Conservation (phyloP, 495 filamentous ascomycete species). For the Penicillium mononematosum region DNA sequence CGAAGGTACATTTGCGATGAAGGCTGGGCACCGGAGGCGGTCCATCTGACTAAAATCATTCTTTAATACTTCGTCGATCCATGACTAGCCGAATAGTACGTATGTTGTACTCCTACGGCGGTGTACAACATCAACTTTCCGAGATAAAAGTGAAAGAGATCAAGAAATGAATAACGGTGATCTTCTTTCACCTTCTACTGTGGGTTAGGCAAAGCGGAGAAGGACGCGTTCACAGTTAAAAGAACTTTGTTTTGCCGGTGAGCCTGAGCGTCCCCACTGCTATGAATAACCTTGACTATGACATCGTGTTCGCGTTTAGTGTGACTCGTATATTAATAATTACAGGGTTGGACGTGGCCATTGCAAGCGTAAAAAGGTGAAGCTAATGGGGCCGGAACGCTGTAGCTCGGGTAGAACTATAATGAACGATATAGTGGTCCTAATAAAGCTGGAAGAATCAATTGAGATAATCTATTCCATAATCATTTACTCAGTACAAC, state of each 20-base stretch:
- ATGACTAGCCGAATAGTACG: not conserved
- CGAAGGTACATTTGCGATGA: slow-evolving; percentile 4
- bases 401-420: not conserved
- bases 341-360: not conserved
- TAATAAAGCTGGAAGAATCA: not conserved
- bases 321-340: not conserved
- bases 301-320: slow-evolving; percentile 2
- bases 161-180: not conserved
- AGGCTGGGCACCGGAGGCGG: not conserved
- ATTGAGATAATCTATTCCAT: not conserved
- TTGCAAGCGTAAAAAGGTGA: not conserved
- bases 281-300: not conserved
- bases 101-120: no score
- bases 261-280: not conserved
- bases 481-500: not conserved
- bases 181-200: not conserved
- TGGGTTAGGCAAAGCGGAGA: slow-evolving; percentile 1
- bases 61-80: not conserved
- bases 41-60: not conserved
- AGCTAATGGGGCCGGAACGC: not conserved
- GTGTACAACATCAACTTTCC: not conserved
- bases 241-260: slow-evolving; percentile 6
- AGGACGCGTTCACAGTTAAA: not conserved
- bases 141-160: not conserved
- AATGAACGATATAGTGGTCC: not conserved